A percentile compares a stretch with the other conserved stretches of the same genome.
Conservation (phyloP, 208 protist genomes). For the Naegleria lovaniensis region DNA sequence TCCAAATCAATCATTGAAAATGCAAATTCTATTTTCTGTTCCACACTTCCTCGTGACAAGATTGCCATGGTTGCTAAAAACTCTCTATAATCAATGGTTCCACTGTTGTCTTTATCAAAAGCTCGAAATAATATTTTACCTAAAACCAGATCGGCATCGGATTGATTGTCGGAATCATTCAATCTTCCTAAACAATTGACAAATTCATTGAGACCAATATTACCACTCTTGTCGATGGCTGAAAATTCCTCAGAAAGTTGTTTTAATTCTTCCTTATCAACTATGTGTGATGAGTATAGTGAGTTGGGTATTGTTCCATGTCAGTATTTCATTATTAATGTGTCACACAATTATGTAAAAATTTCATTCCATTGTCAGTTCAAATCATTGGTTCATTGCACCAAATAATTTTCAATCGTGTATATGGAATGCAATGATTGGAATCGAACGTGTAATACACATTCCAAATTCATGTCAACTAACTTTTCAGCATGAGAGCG, state of each 20-base stretch:
- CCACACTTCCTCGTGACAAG: not conserved
- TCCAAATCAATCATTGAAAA: slow-evolving; percentile 14
- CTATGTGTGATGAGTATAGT: not conserved
- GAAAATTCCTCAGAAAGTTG: not conserved
- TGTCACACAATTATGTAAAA: no score
- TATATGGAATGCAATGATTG: no score
- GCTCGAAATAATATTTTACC: not conserved
- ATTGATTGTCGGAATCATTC: not conserved
- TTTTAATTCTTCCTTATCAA: not conserved
- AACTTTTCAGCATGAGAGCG: no score
- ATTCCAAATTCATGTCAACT: no score
- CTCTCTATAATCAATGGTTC: not conserved
- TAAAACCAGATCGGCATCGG: not conserved
- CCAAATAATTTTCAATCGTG: no score
- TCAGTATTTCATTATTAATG: no score
- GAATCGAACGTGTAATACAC: no score
- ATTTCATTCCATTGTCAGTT: no score
- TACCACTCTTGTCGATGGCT: not conserved
- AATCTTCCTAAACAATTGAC: not conserved
- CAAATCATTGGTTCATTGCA: no score
- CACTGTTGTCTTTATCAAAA: slow-evolving; percentile 18
- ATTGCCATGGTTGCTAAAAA: not conserved
- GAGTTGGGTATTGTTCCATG: no score
- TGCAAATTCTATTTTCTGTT: slow-evolving; percentile 11
- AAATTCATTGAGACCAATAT: not conserved